Percentiles rank a stretch among this genome's conserved stretches.
Conservation (phyloP, 2,329 filamentous ascomycete genomes). For the Myrmaecium sp. region DNA sequence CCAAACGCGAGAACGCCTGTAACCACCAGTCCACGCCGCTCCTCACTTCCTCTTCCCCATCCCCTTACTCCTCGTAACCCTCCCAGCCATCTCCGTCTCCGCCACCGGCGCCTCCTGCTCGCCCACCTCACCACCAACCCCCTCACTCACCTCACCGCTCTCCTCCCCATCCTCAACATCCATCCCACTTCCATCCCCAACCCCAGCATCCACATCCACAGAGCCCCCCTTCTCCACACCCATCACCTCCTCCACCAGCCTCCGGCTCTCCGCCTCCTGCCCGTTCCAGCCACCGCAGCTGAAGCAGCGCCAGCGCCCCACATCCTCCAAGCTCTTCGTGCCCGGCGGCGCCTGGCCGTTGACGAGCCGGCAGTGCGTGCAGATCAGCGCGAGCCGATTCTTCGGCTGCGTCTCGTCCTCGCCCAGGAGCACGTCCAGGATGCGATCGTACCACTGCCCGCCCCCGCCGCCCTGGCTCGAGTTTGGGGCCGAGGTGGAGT, state of each 20-base stretch:
- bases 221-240: slow-evolving; percentile 8
- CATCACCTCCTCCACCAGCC: slow-evolving; percentile 51
- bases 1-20: too few species aligned
- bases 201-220: slow-evolving; percentile 5
- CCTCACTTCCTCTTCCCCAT: too few species aligned
- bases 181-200: slow-evolving; percentile 10
- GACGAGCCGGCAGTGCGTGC: slow-evolving; percentile 63
- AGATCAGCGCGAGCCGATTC: slow-evolving; percentile 81
- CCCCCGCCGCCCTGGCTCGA: slow-evolving; percentile 11
- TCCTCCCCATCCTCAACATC: slow-evolving; percentile 11
- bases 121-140: slow-evolving; percentile 6
- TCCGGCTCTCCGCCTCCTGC: slow-evolving; percentile 56
- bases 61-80: too few species aligned
- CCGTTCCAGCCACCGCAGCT: slow-evolving; percentile 74
- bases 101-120: too few species aligned
- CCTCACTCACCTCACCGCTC: slow-evolving; percentile 7
- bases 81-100: too few species aligned
- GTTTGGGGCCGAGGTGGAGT: slow-evolving; percentile 20
- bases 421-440: slow-evolving; percentile 79
- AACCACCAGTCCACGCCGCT: too few species aligned
- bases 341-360: slow-evolving; percentile 94
- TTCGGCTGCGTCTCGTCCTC: slow-evolving; percentile 88
- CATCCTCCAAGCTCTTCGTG: slow-evolving; percentile 54
- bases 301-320: slow-evolving; percentile 80
- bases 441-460: slow-evolving; percentile 74